A percentile compares a stretch with the other conserved stretches of the same genome.
phyloP scores from a whole-genome alignment of 345 rosid species.

The Gossypium sturtianum region DNA sequence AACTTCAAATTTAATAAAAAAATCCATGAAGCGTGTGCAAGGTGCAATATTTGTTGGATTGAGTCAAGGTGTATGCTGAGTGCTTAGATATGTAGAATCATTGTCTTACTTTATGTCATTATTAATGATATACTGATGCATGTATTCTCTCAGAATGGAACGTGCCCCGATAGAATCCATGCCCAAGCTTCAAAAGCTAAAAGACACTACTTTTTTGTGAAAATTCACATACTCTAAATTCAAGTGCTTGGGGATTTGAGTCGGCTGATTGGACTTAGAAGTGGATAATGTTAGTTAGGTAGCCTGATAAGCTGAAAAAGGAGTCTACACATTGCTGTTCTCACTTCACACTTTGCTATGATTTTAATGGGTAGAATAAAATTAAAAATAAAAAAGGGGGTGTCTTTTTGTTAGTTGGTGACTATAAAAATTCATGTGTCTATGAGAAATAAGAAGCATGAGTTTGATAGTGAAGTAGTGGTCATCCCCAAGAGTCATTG shows the following conservation, averaged over 20 bases:
- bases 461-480: slow-evolving; percentile 1
- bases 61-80: background rate
- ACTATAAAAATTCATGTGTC: background rate
- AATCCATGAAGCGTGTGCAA: background rate
- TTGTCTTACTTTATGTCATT: background rate
- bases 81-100: background rate
- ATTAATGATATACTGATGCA: background rate
- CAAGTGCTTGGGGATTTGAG: background rate
- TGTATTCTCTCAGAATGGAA: background rate
- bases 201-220: background rate
- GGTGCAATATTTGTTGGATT: background rate
- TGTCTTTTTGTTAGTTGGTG: background rate
- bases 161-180: background rate
- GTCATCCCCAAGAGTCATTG: background rate
- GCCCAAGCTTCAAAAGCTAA: background rate
- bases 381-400: background rate
- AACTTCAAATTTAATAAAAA: too few relatives aligned
- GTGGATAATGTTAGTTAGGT: slow-evolving; percentile 12
- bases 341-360: slow-evolving; percentile 11
- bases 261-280: background rate
- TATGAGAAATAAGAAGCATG: background rate
- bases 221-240: background rate
- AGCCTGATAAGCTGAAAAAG: slow-evolving; percentile 7
- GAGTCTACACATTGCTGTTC: slow-evolving; percentile 2
- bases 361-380: background rate